These are phyloP conservation scores for Pichia sp. DNA, from an alignment of 1,139 yeast species.

Conservation along the genomic window DNA sequence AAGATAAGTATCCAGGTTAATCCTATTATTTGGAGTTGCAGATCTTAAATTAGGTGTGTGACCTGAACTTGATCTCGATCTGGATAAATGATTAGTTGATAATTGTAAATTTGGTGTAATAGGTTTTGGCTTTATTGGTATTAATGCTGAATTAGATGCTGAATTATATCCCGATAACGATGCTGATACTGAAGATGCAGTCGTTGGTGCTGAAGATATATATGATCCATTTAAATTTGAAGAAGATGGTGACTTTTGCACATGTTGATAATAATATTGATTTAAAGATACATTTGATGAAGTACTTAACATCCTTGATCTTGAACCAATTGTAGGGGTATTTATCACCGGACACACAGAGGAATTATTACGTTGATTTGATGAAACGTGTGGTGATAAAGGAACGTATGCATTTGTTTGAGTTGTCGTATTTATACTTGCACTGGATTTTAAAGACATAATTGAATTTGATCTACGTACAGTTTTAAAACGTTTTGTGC, in stretches of 20 bases:
- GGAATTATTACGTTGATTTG: neutral
- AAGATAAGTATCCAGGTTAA: neutral
- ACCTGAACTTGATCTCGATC: constrained; percentile 1
- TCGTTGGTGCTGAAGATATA: neutral
- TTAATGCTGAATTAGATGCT: too few species aligned
- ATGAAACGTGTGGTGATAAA: neutral
- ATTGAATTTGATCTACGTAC: constrained; percentile 25
- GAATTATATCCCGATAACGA: too few species aligned
- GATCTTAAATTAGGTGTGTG: neutral
- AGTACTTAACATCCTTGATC: constrained; percentile 7
- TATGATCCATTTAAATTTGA: neutral
- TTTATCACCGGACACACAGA: constrained; percentile 1
- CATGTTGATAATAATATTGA: neutral
- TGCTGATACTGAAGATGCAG: neutral
- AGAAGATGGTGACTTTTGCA: constrained; percentile 2
- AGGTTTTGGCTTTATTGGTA: neutral
- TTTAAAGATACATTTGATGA: constrained; percentile 9
- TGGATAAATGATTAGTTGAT: neutral
- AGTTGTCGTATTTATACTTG: constrained; percentile 14
- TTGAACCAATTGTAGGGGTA: constrained; percentile 1
- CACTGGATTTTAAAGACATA: constrained; percentile 21
- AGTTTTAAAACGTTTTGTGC: constrained; percentile 24
- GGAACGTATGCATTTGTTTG: neutral
- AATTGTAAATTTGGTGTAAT: neutral
- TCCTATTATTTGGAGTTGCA: neutral